Conservation (phyloP, 495 filamentous ascomycete genomes). For the Neurospora sp. region DNA sequence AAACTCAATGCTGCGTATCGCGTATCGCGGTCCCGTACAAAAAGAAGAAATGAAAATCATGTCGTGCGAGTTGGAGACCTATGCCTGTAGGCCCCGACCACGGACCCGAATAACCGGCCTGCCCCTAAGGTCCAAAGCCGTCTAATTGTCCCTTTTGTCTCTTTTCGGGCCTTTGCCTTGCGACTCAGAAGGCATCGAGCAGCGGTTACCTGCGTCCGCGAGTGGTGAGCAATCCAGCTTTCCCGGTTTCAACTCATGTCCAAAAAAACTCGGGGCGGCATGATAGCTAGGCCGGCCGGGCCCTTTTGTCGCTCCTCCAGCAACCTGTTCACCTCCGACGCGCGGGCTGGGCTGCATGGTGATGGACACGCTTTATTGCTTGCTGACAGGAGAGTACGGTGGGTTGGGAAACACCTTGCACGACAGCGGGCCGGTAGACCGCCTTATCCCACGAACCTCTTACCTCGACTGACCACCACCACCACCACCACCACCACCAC, state of each 20-base stretch:
- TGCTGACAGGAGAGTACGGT: background rate
- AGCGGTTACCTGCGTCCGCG: background rate
- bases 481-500: background rate
- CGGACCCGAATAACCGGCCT: background rate
- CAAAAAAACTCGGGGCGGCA: background rate
- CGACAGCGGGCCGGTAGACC: slow-evolving; percentile 19
- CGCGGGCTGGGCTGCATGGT: background rate
- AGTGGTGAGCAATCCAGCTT: background rate
- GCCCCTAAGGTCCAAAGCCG: background rate
- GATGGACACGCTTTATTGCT: background rate
- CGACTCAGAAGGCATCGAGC: background rate
- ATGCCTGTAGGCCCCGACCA: background rate
- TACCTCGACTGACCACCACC: background rate
- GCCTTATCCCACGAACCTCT: slow-evolving; percentile 6
- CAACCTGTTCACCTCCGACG: background rate
- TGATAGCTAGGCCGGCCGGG: background rate
- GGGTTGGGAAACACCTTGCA: slow-evolving; percentile 6
- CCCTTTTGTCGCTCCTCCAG: background rate
- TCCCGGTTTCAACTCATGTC: background rate
- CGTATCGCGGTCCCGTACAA: background rate
- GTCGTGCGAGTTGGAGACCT: background rate
- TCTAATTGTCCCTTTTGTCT: background rate
- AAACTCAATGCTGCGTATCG: background rate
- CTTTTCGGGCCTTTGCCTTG: background rate
- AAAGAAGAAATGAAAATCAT: background rate